Conservation (phyloP, 202 grass and related monocot genomes). For the Saccharum hybrid region DNA sequence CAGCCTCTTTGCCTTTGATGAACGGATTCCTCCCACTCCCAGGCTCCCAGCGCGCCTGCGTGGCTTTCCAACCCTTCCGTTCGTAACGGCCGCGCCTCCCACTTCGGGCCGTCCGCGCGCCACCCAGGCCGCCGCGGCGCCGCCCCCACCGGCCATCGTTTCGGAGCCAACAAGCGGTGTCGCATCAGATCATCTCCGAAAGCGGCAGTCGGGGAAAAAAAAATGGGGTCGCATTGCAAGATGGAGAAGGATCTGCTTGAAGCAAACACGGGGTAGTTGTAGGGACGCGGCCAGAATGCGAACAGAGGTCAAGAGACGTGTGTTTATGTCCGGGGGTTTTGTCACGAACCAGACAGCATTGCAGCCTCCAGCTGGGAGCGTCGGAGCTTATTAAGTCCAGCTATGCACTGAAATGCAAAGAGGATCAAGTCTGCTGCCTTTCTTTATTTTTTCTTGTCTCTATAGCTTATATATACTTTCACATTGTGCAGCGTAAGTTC, state of each 20-base stretch:
- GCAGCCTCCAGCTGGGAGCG: too few relatives aligned
- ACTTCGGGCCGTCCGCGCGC: background rate
- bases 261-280: background rate
- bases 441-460: too few relatives aligned
- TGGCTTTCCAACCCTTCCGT: background rate
- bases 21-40: background rate
- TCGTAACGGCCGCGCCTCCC: conserved; percentile 26
- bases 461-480: too few relatives aligned
- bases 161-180: background rate
- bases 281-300: background rate
- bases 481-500: too few relatives aligned
- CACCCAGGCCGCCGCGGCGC: too few relatives aligned
- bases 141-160: conserved; percentile 13
- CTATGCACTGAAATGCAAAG: too few relatives aligned
- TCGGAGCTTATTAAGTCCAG: too few relatives aligned
- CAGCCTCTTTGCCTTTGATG: background rate
- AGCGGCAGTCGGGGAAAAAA: background rate
- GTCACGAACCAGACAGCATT: too few relatives aligned
- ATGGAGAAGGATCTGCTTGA: background rate
- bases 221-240: background rate
- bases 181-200: background rate
- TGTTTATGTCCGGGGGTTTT: too few relatives aligned
- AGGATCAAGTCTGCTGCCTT: too few relatives aligned
- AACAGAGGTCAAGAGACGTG: background rate
- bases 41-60: background rate